Percentiles rank a stretch among this genome's conserved stretches.
These are phyloP conservation scores for Colletotrichum tofieldiae DNA, from an alignment of 2,329 filamentous ascomycete genomes.

Conservation along the genomic window DNA sequence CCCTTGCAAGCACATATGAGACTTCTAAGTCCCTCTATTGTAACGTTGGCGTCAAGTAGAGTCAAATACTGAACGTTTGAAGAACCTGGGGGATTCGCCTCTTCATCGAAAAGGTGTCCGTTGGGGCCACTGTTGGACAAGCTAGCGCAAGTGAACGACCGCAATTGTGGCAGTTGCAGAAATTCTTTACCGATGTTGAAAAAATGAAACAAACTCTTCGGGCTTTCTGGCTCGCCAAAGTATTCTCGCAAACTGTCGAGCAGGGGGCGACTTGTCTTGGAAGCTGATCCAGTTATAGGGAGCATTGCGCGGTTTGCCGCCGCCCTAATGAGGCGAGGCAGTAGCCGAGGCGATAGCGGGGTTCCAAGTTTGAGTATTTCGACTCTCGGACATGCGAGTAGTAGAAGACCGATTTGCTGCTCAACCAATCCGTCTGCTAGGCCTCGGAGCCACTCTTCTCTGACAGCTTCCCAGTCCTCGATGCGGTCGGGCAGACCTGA, in stretches of 20 bases:
- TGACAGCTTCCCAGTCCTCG: constrained; percentile 5
- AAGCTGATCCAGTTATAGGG: neutral
- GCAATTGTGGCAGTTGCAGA: constrained; percentile 1
- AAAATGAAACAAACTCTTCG: constrained; percentile 21
- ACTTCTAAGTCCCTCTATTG: constrained; percentile 2
- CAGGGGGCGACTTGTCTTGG: neutral
- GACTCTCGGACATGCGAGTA: constrained; percentile 10
- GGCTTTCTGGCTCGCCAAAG: constrained; percentile 11
- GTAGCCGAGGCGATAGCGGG: constrained; percentile 11
- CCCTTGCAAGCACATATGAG: constrained; percentile 7
- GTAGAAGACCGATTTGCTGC: constrained; percentile 18
- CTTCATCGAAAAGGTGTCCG: constrained; percentile 13
- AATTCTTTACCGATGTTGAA: constrained; percentile 25
- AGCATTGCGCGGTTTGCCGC: neutral
- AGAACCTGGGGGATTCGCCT: constrained; percentile 11
- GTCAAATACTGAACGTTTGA: constrained; percentile 11
- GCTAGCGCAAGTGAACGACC: neutral
- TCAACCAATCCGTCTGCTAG: constrained; percentile 7
- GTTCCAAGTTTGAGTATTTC: constrained; percentile 11
- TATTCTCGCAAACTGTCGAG: constrained; percentile 10
- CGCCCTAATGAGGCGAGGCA: constrained; percentile 15
- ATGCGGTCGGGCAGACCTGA: constrained; percentile 1
- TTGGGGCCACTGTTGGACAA: constrained; percentile 19
- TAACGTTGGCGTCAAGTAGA: constrained; percentile 10
- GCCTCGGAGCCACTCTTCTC: constrained; percentile 10